These are phyloP conservation scores for Fusarium continuum DNA, from an alignment of 2,329 filamentous ascomycete genomes.

Conservation along the genomic window DNA sequence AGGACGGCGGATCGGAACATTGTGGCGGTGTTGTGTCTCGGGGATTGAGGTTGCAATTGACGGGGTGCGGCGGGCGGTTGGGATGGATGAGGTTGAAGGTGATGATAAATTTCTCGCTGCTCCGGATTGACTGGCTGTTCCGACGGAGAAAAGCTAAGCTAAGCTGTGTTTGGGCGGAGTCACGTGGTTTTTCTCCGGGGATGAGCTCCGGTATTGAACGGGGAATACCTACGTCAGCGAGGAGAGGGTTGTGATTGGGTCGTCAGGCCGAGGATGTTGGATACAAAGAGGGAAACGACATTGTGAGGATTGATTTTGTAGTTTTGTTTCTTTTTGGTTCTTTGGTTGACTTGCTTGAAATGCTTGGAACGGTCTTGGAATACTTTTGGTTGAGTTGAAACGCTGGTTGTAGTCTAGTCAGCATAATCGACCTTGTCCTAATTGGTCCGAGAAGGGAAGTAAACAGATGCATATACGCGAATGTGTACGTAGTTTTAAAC, in stretches of 20 bases:
- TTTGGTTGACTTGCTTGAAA: too few species aligned
- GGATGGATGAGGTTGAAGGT: constrained; percentile 32
- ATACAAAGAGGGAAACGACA: background rate
- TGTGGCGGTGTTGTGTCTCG: constrained; percentile 16
- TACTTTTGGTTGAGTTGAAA: background rate
- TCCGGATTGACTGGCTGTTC: constrained; percentile 43
- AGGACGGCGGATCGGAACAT: constrained; percentile 94
- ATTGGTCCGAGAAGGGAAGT: constrained; percentile 34
- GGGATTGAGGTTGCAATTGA: constrained; percentile 30
- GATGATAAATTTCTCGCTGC: constrained; percentile 59
- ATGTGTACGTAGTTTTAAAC: too few species aligned
- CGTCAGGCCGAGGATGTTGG: constrained; percentile 24
- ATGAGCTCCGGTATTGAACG: background rate
- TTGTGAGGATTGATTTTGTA: background rate
- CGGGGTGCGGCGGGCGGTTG: constrained; percentile 12
- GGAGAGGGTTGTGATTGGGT: constrained; percentile 13
- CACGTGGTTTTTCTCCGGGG: constrained; percentile 38
- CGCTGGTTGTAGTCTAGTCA: constrained; percentile 29
- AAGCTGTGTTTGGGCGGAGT: constrained; percentile 27
- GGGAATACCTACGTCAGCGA: constrained; percentile 34
- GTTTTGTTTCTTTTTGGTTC: too few species aligned
- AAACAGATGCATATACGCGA: too few species aligned
- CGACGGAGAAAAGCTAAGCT: constrained; percentile 39
- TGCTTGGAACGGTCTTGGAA: background rate
- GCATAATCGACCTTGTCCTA: constrained; percentile 32